Conservation (phyloP, 129 eudicot genomes). For the Tanacetum coccineum region DNA sequence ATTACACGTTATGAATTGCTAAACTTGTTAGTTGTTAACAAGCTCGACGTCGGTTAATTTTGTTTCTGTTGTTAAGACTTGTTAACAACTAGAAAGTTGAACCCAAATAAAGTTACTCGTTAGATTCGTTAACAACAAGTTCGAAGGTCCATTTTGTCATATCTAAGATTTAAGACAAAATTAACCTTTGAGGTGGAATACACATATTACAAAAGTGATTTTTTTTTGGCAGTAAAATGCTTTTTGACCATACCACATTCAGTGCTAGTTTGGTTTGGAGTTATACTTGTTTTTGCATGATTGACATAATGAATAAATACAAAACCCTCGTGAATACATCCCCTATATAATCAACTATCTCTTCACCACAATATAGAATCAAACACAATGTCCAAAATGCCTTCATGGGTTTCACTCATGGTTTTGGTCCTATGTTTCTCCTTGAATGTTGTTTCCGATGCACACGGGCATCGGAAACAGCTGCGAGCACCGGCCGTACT, state of each 20-base stretch:
- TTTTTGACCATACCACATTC: slow-evolving; percentile 28
- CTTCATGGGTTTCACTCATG: slow-evolving; percentile 38
- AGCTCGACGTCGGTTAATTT: too few species aligned
- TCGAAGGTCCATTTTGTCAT: neutral
- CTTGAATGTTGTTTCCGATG: slow-evolving; percentile 28
- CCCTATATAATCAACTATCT: slow-evolving; percentile 13
- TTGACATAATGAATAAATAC: slow-evolving; percentile 49
- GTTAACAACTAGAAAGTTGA: too few species aligned
- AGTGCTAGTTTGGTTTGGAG: slow-evolving; percentile 58
- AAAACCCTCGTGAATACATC: slow-evolving; percentile 17
- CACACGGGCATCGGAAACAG: slow-evolving; percentile 30
- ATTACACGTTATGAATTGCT: too few species aligned
- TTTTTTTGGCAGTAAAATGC: neutral
- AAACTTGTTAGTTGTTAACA: too few species aligned
- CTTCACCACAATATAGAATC: slow-evolving; percentile 5
- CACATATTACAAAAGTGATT: neutral
- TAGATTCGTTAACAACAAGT: neutral
- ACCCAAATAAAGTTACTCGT: too few species aligned
- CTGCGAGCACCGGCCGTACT: slow-evolving; percentile 47
- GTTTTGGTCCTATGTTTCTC: slow-evolving; percentile 37
- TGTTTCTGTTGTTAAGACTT: too few species aligned
- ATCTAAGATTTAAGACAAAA: neutral
- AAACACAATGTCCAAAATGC: slow-evolving; percentile 38
- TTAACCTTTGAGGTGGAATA: neutral
- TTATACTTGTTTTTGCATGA: slow-evolving; percentile 67